Base-by-base conservation (phyloP, 306 rosid genomes). In the Heteromeles arbutifolia region DNA sequence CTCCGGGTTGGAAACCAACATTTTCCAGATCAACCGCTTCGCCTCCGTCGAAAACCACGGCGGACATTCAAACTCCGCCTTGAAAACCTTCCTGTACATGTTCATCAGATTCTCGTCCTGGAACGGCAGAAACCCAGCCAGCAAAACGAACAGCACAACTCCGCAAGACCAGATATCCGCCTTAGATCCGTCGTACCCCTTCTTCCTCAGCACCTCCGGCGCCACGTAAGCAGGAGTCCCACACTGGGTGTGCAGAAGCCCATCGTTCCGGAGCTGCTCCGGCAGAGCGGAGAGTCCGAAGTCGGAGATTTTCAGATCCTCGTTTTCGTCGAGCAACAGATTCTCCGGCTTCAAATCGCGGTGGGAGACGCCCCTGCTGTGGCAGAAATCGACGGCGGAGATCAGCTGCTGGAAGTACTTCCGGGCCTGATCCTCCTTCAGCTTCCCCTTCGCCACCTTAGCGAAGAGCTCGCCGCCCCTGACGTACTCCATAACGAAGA, bases 201-300 rank as follows among this genome's bases (percentile, higher is more conserved):
- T 92, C 73, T 83, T 85, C 50, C 86, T 76, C 25, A 92, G 65
- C 0, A 92, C 90, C 37, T 90, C 96, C 11, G 96, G 97, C 6
- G 97, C 93, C 73, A 92, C 89, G 75, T 92, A 90, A 6, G 97
- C 93, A 17, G 97, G 96, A 41, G 97, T 92, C 4, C 97, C 97
- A n/a, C 97, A 92, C 91, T 80, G 90, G 8, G 96, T 92, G 83
- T 92, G 97, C 28, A 92, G 79, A 53, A 90, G 86, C 0, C 96
- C 97, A 50, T 92, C 97, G 71, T 76, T 77, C 0, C 89, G 90
- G 25, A 75, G 83, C 73, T 92, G 96, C 25, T 88, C 96, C 21
- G 97, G 96, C 54, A 92, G 43, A 4, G 97, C 84, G 4, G 96
- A 90, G 63, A 92, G 89, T 3, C 97, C 97, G 28, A 92, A 92